Evolutionary conservation across 2,329 filamentous ascomycete genomes (phyloP).

Genomic region (Mariannaea sp.): DNA sequence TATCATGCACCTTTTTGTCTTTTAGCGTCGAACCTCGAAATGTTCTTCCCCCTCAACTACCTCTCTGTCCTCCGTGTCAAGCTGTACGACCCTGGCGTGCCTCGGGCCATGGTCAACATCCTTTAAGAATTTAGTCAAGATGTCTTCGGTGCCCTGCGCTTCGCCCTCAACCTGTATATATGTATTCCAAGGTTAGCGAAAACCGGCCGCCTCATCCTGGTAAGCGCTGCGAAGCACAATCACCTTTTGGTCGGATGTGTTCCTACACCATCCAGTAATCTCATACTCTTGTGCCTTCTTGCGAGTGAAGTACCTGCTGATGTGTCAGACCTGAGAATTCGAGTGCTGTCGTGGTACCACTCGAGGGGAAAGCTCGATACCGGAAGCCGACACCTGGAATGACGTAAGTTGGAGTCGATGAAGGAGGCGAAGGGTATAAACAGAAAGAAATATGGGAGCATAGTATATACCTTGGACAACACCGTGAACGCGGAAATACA

Average conservation of each 20-base stretch:
- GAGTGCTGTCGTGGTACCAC: neutral
- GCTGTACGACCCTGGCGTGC: slow-evolving; percentile 71
- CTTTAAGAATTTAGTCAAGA: slow-evolving; percentile 71
- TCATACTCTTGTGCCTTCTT: slow-evolving; percentile 55
- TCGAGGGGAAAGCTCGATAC: slow-evolving; percentile 40
- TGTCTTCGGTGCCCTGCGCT: slow-evolving; percentile 73
- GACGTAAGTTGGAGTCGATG: slow-evolving; percentile 34
- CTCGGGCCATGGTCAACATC: slow-evolving; percentile 76
- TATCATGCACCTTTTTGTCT: no score
- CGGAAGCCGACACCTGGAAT: slow-evolving; percentile 61
- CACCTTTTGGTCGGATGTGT: slow-evolving; percentile 62
- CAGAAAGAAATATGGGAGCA: no score
- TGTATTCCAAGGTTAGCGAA: slow-evolving; percentile 21
- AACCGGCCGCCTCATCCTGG: neutral
- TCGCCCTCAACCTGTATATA: slow-evolving; percentile 90
- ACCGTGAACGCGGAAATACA: slow-evolving; percentile 69
- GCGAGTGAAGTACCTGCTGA: slow-evolving; percentile 57
- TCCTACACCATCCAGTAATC: slow-evolving; percentile 66
- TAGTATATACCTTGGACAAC: slow-evolving; percentile 72
- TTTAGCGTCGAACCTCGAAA: slow-evolving; percentile 61
- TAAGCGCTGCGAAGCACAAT: neutral
- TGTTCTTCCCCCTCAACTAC: slow-evolving; percentile 68
- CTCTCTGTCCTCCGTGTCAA: slow-evolving; percentile 72
- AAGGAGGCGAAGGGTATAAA: neutral
- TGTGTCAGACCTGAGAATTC: slow-evolving; percentile 14